Evolutionary conservation across 805 yeast species (phyloP).

Genomic region (Cyberlindnera mrakii): DNA sequence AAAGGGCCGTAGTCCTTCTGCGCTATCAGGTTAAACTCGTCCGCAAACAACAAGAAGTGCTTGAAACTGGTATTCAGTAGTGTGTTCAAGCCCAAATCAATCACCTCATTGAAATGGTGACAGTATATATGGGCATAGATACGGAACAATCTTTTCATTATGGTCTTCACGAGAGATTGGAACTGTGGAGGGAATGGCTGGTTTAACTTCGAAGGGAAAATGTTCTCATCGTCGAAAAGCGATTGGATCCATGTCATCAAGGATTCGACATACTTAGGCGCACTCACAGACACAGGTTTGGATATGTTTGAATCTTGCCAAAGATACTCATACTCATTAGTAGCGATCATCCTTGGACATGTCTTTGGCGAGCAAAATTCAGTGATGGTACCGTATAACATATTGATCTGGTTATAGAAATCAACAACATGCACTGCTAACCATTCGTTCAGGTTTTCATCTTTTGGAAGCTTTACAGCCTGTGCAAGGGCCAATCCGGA

Average conservation of each 20-base stretch:
- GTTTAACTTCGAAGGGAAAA: conserved; percentile 85
- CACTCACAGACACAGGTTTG: conserved; percentile 82
- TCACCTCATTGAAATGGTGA: conserved; percentile 93
- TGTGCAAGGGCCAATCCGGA: conserved; percentile 85
- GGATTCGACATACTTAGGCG: conserved; percentile 92
- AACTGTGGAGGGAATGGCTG: conserved; percentile 90
- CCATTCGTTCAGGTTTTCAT: conserved; percentile 92
- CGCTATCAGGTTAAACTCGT: conserved; percentile 73
- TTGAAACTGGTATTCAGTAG: conserved; percentile 91
- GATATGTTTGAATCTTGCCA: conserved; percentile 81
- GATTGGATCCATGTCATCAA: conserved; percentile 94
- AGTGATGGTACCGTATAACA: conserved; percentile 93
- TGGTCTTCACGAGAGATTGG: conserved; percentile 70
- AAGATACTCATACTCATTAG: conserved; percentile 91
- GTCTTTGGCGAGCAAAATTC: conserved; percentile 93
- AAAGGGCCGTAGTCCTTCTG: conserved; percentile 89
- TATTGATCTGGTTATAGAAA: conserved; percentile 91
- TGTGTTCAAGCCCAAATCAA: conserved; percentile 87
- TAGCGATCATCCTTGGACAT: conserved; percentile 97
- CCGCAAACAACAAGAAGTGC: conserved; percentile 84
- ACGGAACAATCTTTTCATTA: conserved; percentile 85
- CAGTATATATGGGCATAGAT: conserved; percentile 97
- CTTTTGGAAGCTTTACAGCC: conserved; percentile 90
- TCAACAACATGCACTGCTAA: conserved; percentile 96
- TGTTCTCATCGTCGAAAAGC: conserved; percentile 83